A percentile compares a stretch with the other conserved stretches of the same genome.
Evolutionary conservation across 2,329 filamentous ascomycete genomes (phyloP).

Genomic region (Dactylellina haptotyla): DNA sequence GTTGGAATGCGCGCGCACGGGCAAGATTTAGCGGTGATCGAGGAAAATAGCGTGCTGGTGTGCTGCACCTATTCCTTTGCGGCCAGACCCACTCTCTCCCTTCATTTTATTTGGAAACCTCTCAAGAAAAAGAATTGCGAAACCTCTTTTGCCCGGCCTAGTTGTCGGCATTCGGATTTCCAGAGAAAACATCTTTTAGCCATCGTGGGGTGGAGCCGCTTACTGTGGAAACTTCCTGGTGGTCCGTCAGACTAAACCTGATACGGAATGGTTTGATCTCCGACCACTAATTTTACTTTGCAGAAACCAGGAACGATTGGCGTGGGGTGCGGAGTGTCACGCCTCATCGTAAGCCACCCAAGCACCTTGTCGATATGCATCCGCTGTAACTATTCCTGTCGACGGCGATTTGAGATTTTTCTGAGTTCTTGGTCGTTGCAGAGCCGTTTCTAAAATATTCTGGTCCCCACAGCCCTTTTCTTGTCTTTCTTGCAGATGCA

Average conservation of each 20-base stretch:
- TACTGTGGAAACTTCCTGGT: slow-evolving; percentile 7
- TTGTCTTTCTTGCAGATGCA: neutral
- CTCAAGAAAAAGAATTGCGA: slow-evolving; percentile 25
- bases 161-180: slow-evolving; percentile 18
- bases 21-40: neutral
- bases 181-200: slow-evolving; percentile 3
- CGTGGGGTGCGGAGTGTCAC: neutral
- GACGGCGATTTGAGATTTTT: slow-evolving; percentile 5
- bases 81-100: slow-evolving; percentile 3
- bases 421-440: slow-evolving; percentile 11
- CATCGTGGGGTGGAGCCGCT: slow-evolving; percentile 23
- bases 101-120: slow-evolving; percentile 39
- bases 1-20: neutral
- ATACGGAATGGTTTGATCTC: slow-evolving; percentile 15
- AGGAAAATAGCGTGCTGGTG: neutral
- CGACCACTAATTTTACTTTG: slow-evolving; percentile 1
- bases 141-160: neutral
- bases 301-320: slow-evolving; percentile 2
- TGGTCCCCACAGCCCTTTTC: slow-evolving; percentile 2
- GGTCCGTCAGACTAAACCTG: slow-evolving; percentile 6
- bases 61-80: slow-evolving; percentile 35
- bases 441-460: slow-evolving; percentile 27
- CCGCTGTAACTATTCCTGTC: slow-evolving; percentile 27
- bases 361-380: slow-evolving; percentile 9
- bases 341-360: slow-evolving; percentile 15